Percentiles rank a stretch among this genome's conserved stretches.
phyloP scores from a whole-genome alignment of 306 rosid species.

The Urtica urens region DNA sequence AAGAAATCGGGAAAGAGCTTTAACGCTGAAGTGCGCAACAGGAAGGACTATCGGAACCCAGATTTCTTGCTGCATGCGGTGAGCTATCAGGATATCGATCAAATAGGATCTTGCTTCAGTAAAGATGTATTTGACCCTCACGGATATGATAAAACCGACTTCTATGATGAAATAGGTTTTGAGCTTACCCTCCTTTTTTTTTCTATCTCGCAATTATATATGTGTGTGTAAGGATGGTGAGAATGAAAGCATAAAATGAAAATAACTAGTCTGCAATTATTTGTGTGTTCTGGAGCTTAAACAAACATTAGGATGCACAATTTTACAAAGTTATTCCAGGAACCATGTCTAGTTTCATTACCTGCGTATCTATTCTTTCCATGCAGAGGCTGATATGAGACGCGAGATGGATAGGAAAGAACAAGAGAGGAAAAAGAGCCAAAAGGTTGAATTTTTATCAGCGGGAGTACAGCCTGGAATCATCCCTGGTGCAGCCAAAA shows the following conservation, averaged over 20 bases:
- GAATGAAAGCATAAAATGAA: too few species aligned
- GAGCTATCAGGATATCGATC: conserved; percentile 92
- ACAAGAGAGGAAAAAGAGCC: conserved; percentile 61
- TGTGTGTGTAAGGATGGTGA: too few species aligned
- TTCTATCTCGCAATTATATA: too few species aligned
- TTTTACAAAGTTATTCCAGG: too few species aligned
- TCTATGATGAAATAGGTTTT: conserved; percentile 75
- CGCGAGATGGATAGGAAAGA: conserved; percentile 69
- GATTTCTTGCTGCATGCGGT: conserved; percentile 90
- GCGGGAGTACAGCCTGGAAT: conserved; percentile 51
- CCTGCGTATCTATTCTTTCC: too few species aligned
- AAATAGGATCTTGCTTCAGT: conserved; percentile 91
- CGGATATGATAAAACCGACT: conserved; percentile 80
- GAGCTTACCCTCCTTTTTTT: too few species aligned
- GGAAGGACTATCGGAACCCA: conserved; percentile 90
- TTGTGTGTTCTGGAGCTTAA: conserved; percentile 9
- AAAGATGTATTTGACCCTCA: conserved; percentile 96
- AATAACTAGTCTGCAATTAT: too few species aligned
- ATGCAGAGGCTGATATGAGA: conserved; percentile 81
- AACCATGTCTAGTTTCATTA: too few species aligned
- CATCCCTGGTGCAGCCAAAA: conserved; percentile 25
- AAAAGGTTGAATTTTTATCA: conserved; percentile 42
- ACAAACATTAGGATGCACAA: too few species aligned
- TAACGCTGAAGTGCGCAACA: conserved; percentile 85
- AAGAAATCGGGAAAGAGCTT: conserved; percentile 90